Conservation (phyloP, 768 basidiomycete species). For the Termitomyces sp. region DNA sequence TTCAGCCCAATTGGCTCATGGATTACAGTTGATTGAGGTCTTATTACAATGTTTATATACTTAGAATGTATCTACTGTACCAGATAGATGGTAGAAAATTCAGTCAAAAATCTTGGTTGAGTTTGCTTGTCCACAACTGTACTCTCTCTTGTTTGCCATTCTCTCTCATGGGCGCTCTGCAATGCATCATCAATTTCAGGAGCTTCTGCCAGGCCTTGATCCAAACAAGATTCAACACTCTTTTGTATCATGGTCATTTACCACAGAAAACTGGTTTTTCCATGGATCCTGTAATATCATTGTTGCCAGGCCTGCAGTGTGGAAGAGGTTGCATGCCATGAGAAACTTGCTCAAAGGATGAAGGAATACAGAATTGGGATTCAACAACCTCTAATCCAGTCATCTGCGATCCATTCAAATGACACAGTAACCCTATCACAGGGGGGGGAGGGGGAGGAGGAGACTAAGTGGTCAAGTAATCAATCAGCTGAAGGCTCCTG, state of each 20-base stretch:
- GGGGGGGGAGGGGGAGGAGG: too few relatives aligned
- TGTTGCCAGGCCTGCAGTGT: slow-evolving; percentile 34
- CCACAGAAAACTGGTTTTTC: slow-evolving; percentile 36
- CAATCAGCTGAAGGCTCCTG: background rate
- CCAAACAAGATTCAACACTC: slow-evolving; percentile 46
- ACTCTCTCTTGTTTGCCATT: slow-evolving; percentile 49
- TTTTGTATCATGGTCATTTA: slow-evolving; percentile 34
- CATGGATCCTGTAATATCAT: slow-evolving; percentile 41
- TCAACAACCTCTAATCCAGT: slow-evolving; percentile 48
- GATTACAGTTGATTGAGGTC: too few relatives aligned
- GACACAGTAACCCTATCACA: slow-evolving; percentile 44
- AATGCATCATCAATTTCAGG: slow-evolving; percentile 36
- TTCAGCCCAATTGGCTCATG: too few relatives aligned
- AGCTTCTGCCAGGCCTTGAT: slow-evolving; percentile 33
- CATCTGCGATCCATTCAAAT: slow-evolving; percentile 50
- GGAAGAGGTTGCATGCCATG: slow-evolving; percentile 33
- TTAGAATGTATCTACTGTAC: too few relatives aligned
- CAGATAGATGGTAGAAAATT: too few relatives aligned
- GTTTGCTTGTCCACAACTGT: too few relatives aligned
- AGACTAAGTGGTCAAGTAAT: slow-evolving; percentile 34
- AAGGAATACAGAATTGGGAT: slow-evolving; percentile 27
- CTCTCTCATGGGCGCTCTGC: slow-evolving; percentile 40
- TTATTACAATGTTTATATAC: too few relatives aligned
- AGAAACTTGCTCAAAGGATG: slow-evolving; percentile 25
- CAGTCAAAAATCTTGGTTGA: too few relatives aligned